phyloP scores from a whole-genome alignment of 2,329 filamentous ascomycete genomes.

The Chaetothyriales sp. region DNA sequence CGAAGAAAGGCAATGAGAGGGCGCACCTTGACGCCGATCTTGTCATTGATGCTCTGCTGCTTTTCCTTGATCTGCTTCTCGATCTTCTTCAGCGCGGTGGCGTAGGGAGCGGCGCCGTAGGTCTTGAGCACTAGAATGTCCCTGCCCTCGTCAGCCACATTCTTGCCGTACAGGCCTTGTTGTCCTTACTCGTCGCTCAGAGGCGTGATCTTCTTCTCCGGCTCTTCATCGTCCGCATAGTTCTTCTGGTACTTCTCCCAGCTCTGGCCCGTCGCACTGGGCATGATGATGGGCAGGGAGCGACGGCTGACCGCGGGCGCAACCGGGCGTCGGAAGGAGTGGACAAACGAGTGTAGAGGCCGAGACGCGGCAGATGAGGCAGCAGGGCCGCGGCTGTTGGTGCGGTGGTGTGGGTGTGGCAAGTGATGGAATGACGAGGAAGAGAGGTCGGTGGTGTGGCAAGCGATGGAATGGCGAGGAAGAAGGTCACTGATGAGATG shows the following conservation, averaged over 20 bases:
- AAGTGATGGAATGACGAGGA: neutral
- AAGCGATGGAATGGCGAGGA: neutral
- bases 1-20: neutral
- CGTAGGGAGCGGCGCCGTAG: conserved; percentile 93
- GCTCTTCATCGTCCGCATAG: conserved; percentile 89
- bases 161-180: neutral
- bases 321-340: neutral
- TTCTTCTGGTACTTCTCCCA: conserved; percentile 99
- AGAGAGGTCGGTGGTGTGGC: no score
- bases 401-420: neutral
- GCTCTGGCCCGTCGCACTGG: conserved; percentile 80
- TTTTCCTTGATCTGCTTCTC: conserved; percentile 99
- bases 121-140: conserved; percentile 99
- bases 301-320: neutral
- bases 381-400: neutral
- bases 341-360: neutral
- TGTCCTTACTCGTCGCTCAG: conserved; percentile 77
- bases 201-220: conserved; percentile 99
- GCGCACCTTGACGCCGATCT: conserved; percentile 56
- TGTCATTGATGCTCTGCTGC: conserved; percentile 95
- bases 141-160: conserved; percentile 39
- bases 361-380: neutral
- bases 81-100: conserved; percentile 83
- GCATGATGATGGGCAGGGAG: conserved; percentile 49
- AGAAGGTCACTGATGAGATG: no score